Evolutionary conservation across 2,329 filamentous ascomycete genomes (phyloP), one percentile per base, ranked within the genome.

Genomic region (Penicillium sp.): DNA sequence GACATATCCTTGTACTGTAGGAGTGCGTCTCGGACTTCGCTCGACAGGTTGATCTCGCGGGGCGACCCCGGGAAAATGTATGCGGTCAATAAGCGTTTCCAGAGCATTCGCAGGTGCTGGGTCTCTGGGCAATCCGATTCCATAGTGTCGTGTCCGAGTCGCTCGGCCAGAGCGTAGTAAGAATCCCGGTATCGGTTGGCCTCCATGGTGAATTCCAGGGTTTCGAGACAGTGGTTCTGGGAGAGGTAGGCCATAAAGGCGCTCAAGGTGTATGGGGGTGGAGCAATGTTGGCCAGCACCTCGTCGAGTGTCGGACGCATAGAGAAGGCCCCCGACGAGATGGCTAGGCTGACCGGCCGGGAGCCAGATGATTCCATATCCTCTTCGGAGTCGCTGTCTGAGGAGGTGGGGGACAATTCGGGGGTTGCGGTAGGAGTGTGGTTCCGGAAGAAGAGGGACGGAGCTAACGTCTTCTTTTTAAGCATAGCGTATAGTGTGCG

Each of bases 221-320:
- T 97, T 75, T 99, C 94, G 61, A 97, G 80, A 71, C 94, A 99
- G 75, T 97, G 93, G 68, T 97, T 97, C 69, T 96, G 92, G 1
- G 93, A 97, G 4, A 97, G 82, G 69, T 96, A 97, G 53, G 92
- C 92, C 85, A 94, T 97, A 75, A 97, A 97, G 31, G 93, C 93
- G 57, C 86, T 87, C 9, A 97, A 80, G 0, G 92, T 96, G 83
- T 91, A 97, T 63, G 94, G 94, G 38, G 91, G 87, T 9, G 90
- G 86, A 35, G 94, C 90, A 42, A 84, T 85, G 75, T 97, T 94
- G 61, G 89, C 84, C 42, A 99, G 83, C 28, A 99, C 95, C 67
- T 97, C 93, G 56, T 87, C 83, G 47, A 99, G 80, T 30, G 90
- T 88, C 41, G 91, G 93, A 67, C 85, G 79, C 64, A 69, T 83